Evolutionary conservation across 2,329 filamentous ascomycete genomes (phyloP).

Genomic region (Cladosporium phlei): DNA sequence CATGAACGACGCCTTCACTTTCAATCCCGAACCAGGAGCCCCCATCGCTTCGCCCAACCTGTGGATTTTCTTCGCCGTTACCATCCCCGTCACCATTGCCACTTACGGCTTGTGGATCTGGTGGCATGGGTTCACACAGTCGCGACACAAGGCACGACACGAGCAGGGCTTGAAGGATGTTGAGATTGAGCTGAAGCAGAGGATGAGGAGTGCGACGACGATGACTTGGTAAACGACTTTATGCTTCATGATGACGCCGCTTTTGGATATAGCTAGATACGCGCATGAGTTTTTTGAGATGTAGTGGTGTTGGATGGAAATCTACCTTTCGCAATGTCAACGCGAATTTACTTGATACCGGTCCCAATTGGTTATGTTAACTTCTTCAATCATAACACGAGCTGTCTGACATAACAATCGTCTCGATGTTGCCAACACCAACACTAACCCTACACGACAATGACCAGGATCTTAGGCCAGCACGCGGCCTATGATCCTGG

Average conservation of each 20-base stretch:
- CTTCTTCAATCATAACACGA: no score
- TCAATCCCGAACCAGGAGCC: conserved; percentile 18
- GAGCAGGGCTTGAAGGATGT: conserved; percentile 26
- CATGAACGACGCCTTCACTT: conserved; percentile 31
- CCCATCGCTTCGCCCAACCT: conserved; percentile 28
- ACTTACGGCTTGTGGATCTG: conserved; percentile 28
- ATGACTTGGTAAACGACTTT: conserved; percentile 21
- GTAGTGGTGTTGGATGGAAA: no score
- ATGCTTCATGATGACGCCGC: conserved; percentile 3
- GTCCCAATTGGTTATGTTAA: no score
- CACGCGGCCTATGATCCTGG: no score
- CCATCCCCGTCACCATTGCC: conserved; percentile 29
- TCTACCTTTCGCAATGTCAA: no score
- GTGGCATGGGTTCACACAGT: conserved; percentile 27
- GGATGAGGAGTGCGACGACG: conserved; percentile 27
- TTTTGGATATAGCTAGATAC: background rate
- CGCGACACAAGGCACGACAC: conserved; percentile 25
- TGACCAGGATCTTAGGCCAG: no score
- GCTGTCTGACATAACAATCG: no score
- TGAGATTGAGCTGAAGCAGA: conserved; percentile 27
- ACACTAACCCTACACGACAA: no score
- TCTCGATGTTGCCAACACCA: no score
- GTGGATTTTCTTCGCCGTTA: conserved; percentile 31
- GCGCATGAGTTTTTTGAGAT: no score
- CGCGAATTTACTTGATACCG: no score